Conservation (phyloP, 768 basidiomycete genomes). For the Termitomyces sp. region DNA sequence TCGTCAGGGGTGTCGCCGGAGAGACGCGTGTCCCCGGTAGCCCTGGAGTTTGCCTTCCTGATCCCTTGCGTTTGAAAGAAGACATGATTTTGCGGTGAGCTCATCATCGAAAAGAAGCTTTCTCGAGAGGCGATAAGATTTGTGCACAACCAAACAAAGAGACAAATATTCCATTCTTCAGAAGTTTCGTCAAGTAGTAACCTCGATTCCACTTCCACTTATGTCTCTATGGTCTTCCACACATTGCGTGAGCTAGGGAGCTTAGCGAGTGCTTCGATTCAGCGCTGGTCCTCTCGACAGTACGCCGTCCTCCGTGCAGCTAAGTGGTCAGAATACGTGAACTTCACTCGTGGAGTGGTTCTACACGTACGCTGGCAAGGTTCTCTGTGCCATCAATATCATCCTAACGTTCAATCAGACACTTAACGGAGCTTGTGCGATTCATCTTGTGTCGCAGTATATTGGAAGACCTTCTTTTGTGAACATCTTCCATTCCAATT, state of each 20-base stretch:
- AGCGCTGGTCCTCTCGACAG: not conserved
- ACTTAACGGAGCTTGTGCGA: conserved; percentile 47
- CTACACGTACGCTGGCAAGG: conserved; percentile 14
- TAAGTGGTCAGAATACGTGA: conserved; percentile 15
- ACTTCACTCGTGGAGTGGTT: conserved; percentile 6
- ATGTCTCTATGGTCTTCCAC: conserved; percentile 5
- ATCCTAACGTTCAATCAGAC: conserved; percentile 26
- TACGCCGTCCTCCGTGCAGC: conserved; percentile 9
- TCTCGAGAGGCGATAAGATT: not conserved
- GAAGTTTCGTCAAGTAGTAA: not conserved
- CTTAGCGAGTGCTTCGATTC: not conserved
- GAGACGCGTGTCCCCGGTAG: conserved; percentile 54
- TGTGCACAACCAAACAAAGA: not conserved
- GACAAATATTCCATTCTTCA: not conserved
- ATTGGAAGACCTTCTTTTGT: conserved; percentile 53
- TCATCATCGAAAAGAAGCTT: not conserved
- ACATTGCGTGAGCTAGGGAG: not conserved
- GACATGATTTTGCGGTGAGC: conserved; percentile 41
- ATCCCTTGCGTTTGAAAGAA: conserved; percentile 70
- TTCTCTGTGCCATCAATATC: not conserved
- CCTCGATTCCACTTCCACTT: not conserved
- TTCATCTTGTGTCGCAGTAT: conserved; percentile 61
- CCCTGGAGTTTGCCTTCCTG: conserved; percentile 35
- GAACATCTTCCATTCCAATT: conserved; percentile 12
- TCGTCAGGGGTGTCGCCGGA: conserved; percentile 47